Evolutionary conservation across 192 early-diverging fungal genomes (phyloP), one percentile per base, ranked within the genome.

Genomic region (Backusella luteola): DNA sequence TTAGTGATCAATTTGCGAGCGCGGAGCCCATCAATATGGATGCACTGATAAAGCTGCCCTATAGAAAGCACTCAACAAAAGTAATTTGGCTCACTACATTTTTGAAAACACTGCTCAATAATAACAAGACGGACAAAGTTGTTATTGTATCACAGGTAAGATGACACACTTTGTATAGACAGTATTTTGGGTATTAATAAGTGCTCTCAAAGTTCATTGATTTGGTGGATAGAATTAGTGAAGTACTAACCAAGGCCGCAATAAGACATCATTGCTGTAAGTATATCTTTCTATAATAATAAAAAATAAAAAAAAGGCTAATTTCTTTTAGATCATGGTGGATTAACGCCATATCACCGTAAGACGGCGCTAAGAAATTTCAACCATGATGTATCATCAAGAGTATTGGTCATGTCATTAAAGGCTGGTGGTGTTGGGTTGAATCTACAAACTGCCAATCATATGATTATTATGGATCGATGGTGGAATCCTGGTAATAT

Each of bases 351-450:
- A 90, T 26, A 91, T 85, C 5, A 90, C 89, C 67, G 86, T 87
- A 79, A 88, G 93, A 77, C 89, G 89, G 4, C 90, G 89, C 67
- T 93, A 82, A 76, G 90, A 93, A 17, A 92, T 79, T n/a, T 92
- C 91, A 73, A 93, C 91, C 69, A 92, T 91, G 46, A 77, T 11
- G 11, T 26, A 56, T 12, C 56, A 23, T 21, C 23, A 29, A 36
- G 71, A 34, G 66, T 78, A 4, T 38, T 78, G 14, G 6, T 73
- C 0, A 59, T 78, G 34, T 73, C 77, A 21, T 41, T 78, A 32
- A 78, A 78, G 34, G 77, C 77, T 15, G 77, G 77, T 73, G 77
- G 77, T 21, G 71, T 73, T 39, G 77, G 77, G 15, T 34, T 78
- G n/a, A 78, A 78, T 67, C 26, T 78, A 8, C 77, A 78, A 49